Base-by-base conservation (phyloP, 352 stramenopile species). In the Globisporangium nodosum region DNA sequence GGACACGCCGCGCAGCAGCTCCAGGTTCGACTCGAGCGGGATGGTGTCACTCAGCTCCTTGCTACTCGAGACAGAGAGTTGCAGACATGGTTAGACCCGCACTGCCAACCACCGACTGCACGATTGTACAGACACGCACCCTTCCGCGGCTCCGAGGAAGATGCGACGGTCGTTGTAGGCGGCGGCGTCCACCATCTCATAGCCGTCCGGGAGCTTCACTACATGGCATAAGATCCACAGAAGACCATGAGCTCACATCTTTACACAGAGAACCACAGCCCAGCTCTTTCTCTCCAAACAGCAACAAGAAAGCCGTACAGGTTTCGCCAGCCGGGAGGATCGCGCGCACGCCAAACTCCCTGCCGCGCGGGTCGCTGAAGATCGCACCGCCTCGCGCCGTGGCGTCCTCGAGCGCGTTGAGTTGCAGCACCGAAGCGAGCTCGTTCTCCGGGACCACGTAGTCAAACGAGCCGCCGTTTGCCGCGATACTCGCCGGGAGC, bases 1-100 rank as follows among this genome's bases (percentile, higher is more conserved):
- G 15, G 76, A 93, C 37, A 98, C 86, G 35, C 86, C 90, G 49
- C 84, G 71, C 39, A 98, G 66, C 37, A 97, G 72, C 45, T 98
- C 94, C 2, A 98, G 66, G 56, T 97, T 98, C 49, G 75, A 92
- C 63, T 98, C 93, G 0, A 98, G 76, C 9, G 94, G 93, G 53
- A 98, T 97, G 3, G 63, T 63, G 16, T 95, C 90, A 24, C 69
- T 70, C 56, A 96, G 58, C 49, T 97, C 88, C 40, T 71, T 69
- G 45, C 88, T 92, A 50, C 6, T 12, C 18, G 40, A 20, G 13
- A 27, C n/a, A n/a, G 13, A 11, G 7, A 18, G 45, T 12, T 16
- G 48, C 47, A 43, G 58, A 1, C 42, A 16, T 6, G 7, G n/a
- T 6, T 1, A 52, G 2, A 27, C 24, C 1, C 24, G 24, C 24